phyloP scores from a whole-genome alignment of 495 filamentous ascomycete species.

The Penicillium verhagenii region DNA sequence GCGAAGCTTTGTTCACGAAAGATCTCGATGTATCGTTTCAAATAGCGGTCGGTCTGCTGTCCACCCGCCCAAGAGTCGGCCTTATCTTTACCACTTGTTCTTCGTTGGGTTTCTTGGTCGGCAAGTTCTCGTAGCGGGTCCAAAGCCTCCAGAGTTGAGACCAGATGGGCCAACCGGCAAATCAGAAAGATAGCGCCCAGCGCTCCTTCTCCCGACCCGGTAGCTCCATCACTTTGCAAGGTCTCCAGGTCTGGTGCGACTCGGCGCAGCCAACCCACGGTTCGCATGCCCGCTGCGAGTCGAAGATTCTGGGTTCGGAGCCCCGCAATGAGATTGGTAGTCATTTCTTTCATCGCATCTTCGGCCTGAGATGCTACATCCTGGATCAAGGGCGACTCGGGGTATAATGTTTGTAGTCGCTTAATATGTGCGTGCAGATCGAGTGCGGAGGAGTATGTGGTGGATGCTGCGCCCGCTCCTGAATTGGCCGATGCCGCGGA shows the following conservation, averaged over 20 bases:
- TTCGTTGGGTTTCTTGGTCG: conserved; percentile 72
- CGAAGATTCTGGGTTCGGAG: conserved; percentile 79
- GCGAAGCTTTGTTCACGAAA: conserved; percentile 98
- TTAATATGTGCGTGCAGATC: conserved; percentile 95
- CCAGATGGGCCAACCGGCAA: conserved; percentile 76
- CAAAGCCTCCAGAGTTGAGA: conserved; percentile 77
- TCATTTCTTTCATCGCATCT: conserved; percentile 85
- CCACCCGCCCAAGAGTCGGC: conserved; percentile 62
- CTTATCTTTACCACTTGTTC: conserved; percentile 25
- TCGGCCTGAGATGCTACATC: conserved; percentile 78
- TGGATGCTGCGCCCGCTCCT: conserved; percentile 50
- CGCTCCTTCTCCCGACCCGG: conserved; percentile 54
- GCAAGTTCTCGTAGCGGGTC: conserved; percentile 85
- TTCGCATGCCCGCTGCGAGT: conserved; percentile 86
- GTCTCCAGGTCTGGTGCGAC: conserved; percentile 77
- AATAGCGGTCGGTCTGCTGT: conserved; percentile 88
- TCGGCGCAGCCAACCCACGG: conserved; percentile 85
- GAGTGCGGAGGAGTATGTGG: conserved; percentile 85
- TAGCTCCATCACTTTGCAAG: conserved; percentile 37
- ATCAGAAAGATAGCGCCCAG: conserved; percentile 85
- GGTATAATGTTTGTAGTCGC: conserved; percentile 78
- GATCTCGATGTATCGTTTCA: conserved; percentile 96
- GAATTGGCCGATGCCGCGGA: conserved; percentile 55
- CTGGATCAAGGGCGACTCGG: conserved; percentile 69
- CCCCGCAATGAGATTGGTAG: conserved; percentile 74